Conservation (phyloP, 2,329 filamentous ascomycete species). For the Proliferodiscus dingleyae region DNA sequence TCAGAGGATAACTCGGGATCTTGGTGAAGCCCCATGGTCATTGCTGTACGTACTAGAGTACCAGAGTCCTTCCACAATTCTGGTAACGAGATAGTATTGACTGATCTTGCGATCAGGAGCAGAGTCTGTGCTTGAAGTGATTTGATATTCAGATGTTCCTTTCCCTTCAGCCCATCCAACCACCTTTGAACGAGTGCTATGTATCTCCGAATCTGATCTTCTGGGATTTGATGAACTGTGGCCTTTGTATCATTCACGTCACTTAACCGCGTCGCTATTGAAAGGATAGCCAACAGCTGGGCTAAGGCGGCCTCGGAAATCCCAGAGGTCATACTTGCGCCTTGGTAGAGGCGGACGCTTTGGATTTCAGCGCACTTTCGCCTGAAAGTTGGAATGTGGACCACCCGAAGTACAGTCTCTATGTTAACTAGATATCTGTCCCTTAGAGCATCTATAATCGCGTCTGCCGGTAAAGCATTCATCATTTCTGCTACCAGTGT, state of each 20-base stretch:
- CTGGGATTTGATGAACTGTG: slow-evolving; percentile 3
- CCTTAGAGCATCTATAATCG: slow-evolving; percentile 8
- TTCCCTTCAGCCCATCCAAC: slow-evolving; percentile 15
- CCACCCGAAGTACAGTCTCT: slow-evolving; percentile 15
- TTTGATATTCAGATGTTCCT: slow-evolving; percentile 11
- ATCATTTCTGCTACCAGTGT: slow-evolving; percentile 15
- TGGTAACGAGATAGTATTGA: slow-evolving; percentile 1
- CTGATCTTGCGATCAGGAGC: slow-evolving; percentile 10
- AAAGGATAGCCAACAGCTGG: slow-evolving; percentile 15
- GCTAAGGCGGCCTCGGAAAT: slow-evolving; percentile 12
- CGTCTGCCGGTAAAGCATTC: slow-evolving; percentile 8
- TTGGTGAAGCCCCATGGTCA: slow-evolving; percentile 53
- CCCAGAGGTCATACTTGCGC: slow-evolving; percentile 4
- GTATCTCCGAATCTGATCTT: slow-evolving; percentile 11
- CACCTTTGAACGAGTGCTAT: slow-evolving; percentile 12
- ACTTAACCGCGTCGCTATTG: slow-evolving; percentile 13
- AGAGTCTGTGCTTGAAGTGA: slow-evolving; percentile 13
- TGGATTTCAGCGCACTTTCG: slow-evolving; percentile 11
- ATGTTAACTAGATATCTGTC: slow-evolving; percentile 14
- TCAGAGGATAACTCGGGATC: slow-evolving; percentile 46
- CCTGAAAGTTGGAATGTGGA: slow-evolving; percentile 18
- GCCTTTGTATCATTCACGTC: slow-evolving; percentile 8
- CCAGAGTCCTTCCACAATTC: slow-evolving; percentile 31
- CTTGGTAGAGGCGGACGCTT: slow-evolving; percentile 1
- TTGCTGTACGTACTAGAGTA: slow-evolving; percentile 44